Base-by-base conservation (phyloP, 768 basidiomycete species). In the Tulasnella sp. region DNA sequence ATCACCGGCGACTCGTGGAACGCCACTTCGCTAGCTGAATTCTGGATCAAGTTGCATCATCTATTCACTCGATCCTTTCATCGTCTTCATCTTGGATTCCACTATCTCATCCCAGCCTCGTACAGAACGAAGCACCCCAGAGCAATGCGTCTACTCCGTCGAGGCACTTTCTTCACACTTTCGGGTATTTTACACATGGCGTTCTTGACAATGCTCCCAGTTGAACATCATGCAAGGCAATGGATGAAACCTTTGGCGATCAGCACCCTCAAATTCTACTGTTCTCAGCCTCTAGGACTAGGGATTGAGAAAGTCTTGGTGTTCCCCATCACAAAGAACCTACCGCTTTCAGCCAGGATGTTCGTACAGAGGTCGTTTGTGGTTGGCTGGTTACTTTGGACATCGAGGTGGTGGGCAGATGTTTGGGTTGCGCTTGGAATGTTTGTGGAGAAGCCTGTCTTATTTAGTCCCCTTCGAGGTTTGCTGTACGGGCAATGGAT, bases 1-100 rank as follows among this genome's bases (percentile, higher is more conserved):
- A 56, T 56, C 32, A 35, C 53, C 19, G 41, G 28, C 29, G 16
- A 28, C 15, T 53, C 54, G 5, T 33, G 52, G 12, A 12, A 6
- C n/a, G 43, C 54, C 4, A 42, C 10, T 8, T 56, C 55, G n/a
- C 53, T 56, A 24, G 29, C n/a, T 19, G 54, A 56, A 33, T 56
- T 56, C 33, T 56, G 54, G 54, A 28, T 34, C 27, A n/a, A n/a
- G n/a, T 56, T 50, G 54, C 54, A 56, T 27, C 41, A 54, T 13
- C 44, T 45, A 2, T 56, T 56, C 29, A 22, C 42, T n/a, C 37
- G 54, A 12, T 24, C 29, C 5, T 56, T 56, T 32, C 33, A 55
- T 10, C 32, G 53, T 24, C 33, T 53, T 27, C 19, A 27, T 6
- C 33, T 28, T 24, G 35, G 22, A 22, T 19, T 43, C 3, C 8